Evolutionary conservation across 108 stramenopile genomes (phyloP).

Genomic region (Cyclotella cryptica): DNA sequence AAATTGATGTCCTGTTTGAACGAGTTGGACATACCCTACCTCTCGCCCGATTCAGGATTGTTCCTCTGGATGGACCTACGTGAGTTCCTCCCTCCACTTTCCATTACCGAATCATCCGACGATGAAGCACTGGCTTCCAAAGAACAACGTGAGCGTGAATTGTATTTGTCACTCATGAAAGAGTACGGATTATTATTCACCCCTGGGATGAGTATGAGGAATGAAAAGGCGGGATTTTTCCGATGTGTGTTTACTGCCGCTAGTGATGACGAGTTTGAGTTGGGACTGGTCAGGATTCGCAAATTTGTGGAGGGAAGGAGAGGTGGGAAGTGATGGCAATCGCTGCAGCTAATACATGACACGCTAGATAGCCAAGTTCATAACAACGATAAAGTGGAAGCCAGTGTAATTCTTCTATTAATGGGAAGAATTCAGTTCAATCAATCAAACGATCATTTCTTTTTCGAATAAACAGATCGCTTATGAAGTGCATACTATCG

Average conservation of each 20-base stretch:
- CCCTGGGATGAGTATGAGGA: constrained; percentile 85
- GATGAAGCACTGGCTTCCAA: constrained; percentile 47
- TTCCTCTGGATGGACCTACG: constrained; percentile 90
- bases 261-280: constrained; percentile 74
- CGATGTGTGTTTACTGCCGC: constrained; percentile 91
- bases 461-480: too few species aligned
- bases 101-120: neutral
- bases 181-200: constrained; percentile 85
- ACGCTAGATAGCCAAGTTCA: too few species aligned
- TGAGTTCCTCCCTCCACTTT: constrained; percentile 60
- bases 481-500: too few species aligned
- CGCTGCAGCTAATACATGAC: too few species aligned
- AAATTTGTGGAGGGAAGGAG: constrained; percentile 62
- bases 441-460: too few species aligned
- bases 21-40: constrained; percentile 71
- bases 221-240: constrained; percentile 85
- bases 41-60: constrained; percentile 74
- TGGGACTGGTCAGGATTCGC: constrained; percentile 69
- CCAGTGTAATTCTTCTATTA: too few species aligned
- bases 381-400: too few species aligned
- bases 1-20: constrained; percentile 57
- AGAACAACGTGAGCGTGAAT: constrained; percentile 62
- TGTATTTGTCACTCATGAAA: constrained; percentile 77
- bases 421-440: too few species aligned
- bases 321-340: neutral